Evolutionary conservation across 768 basidiomycete species (phyloP), one percentile per base, ranked within the genome.

Genomic region (Mycena rosella): DNA sequence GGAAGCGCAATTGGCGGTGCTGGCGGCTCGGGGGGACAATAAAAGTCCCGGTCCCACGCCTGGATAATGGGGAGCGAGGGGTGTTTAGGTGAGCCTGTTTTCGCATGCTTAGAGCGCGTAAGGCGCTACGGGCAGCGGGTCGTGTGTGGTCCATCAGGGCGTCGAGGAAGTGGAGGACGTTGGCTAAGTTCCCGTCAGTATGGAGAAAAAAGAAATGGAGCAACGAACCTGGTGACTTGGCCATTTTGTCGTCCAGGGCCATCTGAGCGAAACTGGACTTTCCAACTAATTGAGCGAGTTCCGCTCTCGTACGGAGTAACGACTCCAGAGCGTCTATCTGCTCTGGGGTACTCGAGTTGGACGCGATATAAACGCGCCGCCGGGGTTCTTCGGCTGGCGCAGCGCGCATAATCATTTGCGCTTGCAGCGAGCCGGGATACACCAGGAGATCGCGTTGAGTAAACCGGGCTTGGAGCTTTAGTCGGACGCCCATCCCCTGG

Each of bases 1-100:
- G 90, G 89, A 67, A 95, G 81, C 67, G 93, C 79, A 77, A 92
- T 82, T 62, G 92, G 88, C 29, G 95, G 92, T 15, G 90, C 87
- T 30, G 91, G 90, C 14, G 89, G 88, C 78, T 93, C 90, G 5
- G 90, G 90, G 0, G 92, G 91, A 63, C 94, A 92, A 78, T 96
- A 98, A 76, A 91, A 97, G 72, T 98, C 96, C 71, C 96, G 87
- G 79, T 99, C 98, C 98, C 98, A 99, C n/a, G 96, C 91, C 70
- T 97, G 88, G 56, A 99, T 88, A 26, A 82, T 81, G 47, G 92
- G 92, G 51, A 87, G 80, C 24, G 84, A 79, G 84, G 80, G 2
- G 89, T 83, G 24, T 82, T 79, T 30, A 95, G 87, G 72, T 93
- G 91, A 11, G 83, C 83, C 76, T 94, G 91, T 82, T 99, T 99